Percentiles rank a stretch among this genome's conserved stretches.
phyloP scores from a whole-genome alignment of 2,329 filamentous ascomycete species.

The Colletotrichum sidae region DNA sequence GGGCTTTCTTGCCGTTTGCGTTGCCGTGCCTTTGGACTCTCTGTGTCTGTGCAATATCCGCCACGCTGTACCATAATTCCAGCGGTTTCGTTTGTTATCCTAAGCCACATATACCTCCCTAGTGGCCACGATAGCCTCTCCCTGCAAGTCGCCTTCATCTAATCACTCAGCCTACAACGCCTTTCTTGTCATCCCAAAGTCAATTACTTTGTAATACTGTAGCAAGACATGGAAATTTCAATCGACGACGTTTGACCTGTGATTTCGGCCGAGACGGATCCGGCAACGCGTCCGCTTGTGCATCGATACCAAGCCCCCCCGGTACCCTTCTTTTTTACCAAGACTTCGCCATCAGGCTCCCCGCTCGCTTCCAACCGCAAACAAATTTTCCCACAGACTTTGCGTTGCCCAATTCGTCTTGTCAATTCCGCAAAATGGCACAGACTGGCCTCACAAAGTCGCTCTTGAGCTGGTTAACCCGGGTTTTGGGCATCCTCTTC shows the following conservation, averaged over 20 bases:
- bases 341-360: not conserved
- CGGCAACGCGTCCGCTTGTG: not conserved
- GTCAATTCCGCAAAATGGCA: constrained; percentile 10
- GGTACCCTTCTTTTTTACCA: not conserved
- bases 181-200: too few relatives aligned
- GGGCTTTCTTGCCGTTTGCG: too few relatives aligned
- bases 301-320: constrained; percentile 17
- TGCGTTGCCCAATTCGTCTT: not conserved
- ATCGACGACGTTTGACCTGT: not conserved
- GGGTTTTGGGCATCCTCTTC: constrained; percentile 7
- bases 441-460: constrained; percentile 7
- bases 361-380: not conserved
- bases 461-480: constrained; percentile 1
- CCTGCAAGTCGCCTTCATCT: too few relatives aligned
- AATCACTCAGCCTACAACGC: too few relatives aligned
- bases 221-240: too few relatives aligned
- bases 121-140: too few relatives aligned
- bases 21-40: too few relatives aligned
- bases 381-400: constrained; percentile 5
- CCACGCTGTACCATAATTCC: too few relatives aligned
- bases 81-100: too few relatives aligned
- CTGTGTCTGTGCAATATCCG: too few relatives aligned
- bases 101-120: too few relatives aligned
- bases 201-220: too few relatives aligned
- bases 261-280: constrained; percentile 29